Conservation (phyloP, 768 basidiomycete species). For the Amyloporia xantha region DNA sequence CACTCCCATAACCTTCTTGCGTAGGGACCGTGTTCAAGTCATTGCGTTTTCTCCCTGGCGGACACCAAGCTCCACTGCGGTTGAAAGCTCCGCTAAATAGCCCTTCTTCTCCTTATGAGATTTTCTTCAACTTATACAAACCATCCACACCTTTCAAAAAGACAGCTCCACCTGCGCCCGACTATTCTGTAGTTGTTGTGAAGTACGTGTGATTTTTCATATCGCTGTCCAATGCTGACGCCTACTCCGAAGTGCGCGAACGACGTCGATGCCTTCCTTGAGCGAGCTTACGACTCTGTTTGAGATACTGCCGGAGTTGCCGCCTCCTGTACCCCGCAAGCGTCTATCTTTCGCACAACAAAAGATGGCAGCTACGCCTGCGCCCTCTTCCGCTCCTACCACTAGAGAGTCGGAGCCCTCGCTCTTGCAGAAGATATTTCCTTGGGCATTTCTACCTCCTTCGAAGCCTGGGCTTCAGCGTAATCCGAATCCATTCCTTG, state of each 20-base stretch:
- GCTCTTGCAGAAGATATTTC: conserved; percentile 12
- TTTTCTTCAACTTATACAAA: conserved; percentile 91
- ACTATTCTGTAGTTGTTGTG: conserved; percentile 82
- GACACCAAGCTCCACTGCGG: conserved; percentile 46
- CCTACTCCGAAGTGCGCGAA: conserved; percentile 54
- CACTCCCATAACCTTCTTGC: conserved; percentile 2
- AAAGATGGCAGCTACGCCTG: conserved; percentile 10
- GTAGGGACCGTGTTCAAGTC: conserved; percentile 63
- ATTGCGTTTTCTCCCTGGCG: conserved; percentile 67
- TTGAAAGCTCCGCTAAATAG: conserved; percentile 18
- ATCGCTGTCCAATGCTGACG: not conserved
- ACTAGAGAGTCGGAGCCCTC: not conserved
- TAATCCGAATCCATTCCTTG: conserved; percentile 65
- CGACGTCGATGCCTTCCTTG: conserved; percentile 75
- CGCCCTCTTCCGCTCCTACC: not conserved
- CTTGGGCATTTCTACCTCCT: conserved; percentile 18
- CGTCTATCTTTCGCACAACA: conserved; percentile 20
- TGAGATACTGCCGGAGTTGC: conserved; percentile 51
- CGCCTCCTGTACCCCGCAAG: conserved; percentile 54
- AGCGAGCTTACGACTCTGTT: conserved; percentile 74
- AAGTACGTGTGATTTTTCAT: conserved; percentile 46
- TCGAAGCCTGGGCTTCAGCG: conserved; percentile 18
- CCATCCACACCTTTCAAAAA: conserved; percentile 82
- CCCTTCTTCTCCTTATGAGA: conserved; percentile 54
- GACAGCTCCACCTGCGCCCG: conserved; percentile 68